Conservation (phyloP, 148 eudicot genomes). For the Camellia japonica region DNA sequence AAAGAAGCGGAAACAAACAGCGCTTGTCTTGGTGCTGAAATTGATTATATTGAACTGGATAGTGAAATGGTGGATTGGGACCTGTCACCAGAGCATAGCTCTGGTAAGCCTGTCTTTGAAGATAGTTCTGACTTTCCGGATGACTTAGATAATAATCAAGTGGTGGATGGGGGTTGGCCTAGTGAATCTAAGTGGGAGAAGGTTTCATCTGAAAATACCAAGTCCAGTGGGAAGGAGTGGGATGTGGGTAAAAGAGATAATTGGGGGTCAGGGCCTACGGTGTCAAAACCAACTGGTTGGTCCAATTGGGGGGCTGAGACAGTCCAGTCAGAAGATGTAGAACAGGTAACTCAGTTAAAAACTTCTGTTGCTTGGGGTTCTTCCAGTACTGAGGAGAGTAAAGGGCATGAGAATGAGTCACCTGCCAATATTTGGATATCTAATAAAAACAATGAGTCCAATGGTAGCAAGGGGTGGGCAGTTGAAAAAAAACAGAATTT, state of each 20-base stretch:
- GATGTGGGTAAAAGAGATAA: not conserved
- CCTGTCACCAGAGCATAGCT: conserved; percentile 62
- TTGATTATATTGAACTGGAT: conserved; percentile 53
- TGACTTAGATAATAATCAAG: conserved; percentile 13
- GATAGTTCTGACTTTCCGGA: conserved; percentile 41
- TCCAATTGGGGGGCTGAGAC: conserved; percentile 31
- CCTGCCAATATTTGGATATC: conserved; percentile 11
- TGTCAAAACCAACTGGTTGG: conserved; percentile 21
- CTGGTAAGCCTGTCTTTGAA: conserved; percentile 61
- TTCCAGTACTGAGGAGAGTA: not conserved
- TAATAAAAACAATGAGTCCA: not conserved
- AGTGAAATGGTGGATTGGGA: conserved; percentile 47
- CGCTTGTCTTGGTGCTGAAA: conserved; percentile 73
- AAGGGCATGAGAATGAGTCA: conserved; percentile 11
- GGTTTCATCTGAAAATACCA: conserved; percentile 12
- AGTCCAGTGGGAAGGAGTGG: conserved; percentile 22
- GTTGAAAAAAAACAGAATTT: not conserved
- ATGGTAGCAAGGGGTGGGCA: conserved; percentile 1
- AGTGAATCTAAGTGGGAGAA: conserved; percentile 33
- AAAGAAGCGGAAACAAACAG: conserved; percentile 37
- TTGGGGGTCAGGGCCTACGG: too few species aligned
- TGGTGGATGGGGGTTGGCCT: conserved; percentile 14
- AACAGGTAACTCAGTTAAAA: not conserved
- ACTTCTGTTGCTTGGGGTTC: conserved; percentile 10
- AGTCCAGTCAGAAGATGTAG: not conserved